These are phyloP conservation scores for Zygoascus meyerae DNA, from an alignment of 1,139 yeast genomes.

Conservation along the genomic window DNA sequence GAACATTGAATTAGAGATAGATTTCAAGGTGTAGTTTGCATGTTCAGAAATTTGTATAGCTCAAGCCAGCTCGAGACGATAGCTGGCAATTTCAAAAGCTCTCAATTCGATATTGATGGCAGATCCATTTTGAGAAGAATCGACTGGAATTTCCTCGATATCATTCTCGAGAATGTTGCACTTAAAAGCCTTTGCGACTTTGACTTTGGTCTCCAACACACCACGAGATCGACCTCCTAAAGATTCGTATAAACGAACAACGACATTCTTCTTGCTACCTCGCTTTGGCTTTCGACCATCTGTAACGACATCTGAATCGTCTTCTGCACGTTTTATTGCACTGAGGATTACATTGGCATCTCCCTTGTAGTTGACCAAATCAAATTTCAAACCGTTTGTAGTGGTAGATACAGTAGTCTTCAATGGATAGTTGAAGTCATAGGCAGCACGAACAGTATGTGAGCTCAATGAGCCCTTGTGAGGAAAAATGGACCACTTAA, in stretches of 20 bases:
- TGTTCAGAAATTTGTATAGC: neutral
- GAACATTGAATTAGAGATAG: no score
- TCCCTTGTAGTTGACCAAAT: constrained; percentile 37
- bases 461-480: constrained; percentile 61
- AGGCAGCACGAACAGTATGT: constrained; percentile 66
- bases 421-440: constrained; percentile 67
- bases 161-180: constrained; percentile 72
- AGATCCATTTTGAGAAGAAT: constrained; percentile 24
- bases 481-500: constrained; percentile 79
- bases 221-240: constrained; percentile 71
- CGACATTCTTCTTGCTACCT: constrained; percentile 38
- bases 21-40: no score
- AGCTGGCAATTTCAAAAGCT: constrained; percentile 73
- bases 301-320: constrained; percentile 49
- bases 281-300: constrained; percentile 33
- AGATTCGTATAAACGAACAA: constrained; percentile 76
- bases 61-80: constrained; percentile 22
- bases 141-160: constrained; percentile 35
- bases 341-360: constrained; percentile 60
- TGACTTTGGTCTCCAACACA: constrained; percentile 30
- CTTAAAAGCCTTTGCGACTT: constrained; percentile 46
- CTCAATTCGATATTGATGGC: constrained; percentile 45
- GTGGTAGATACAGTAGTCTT: constrained; percentile 17
- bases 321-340: constrained; percentile 81
- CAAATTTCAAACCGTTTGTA: constrained; percentile 18